These are phyloP conservation scores for Aspergillus wentii DNA, from an alignment of 495 filamentous ascomycete species.

Conservation along the genomic window DNA sequence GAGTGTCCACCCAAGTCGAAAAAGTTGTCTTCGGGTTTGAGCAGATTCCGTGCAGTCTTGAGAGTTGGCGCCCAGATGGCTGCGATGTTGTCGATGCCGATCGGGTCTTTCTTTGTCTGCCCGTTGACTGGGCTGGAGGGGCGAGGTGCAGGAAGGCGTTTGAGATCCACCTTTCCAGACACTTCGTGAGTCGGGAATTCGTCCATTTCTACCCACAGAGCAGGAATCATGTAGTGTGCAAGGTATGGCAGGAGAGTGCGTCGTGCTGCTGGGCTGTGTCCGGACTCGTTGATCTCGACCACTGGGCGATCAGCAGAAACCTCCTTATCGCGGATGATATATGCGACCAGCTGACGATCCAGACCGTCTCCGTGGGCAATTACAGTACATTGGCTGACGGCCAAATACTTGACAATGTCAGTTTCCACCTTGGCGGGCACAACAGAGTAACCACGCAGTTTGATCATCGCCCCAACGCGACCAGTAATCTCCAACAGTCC, in stretches of 20 bases:
- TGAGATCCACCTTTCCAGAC: slow-evolving; percentile 63
- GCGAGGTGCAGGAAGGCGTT: slow-evolving; percentile 52
- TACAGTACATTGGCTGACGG: slow-evolving; percentile 55
- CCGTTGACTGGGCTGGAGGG: slow-evolving; percentile 29
- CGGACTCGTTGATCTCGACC: slow-evolving; percentile 53
- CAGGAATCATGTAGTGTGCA: slow-evolving; percentile 70
- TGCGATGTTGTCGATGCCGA: slow-evolving; percentile 50
- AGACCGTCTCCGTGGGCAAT: slow-evolving; percentile 60
- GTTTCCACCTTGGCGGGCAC: slow-evolving; percentile 76
- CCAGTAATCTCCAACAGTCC: slow-evolving; percentile 79
- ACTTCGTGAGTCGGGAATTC: slow-evolving; percentile 60
- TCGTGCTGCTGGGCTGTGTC: slow-evolving; percentile 53
- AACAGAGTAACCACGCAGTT: slow-evolving; percentile 73
- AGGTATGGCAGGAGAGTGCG: slow-evolving; percentile 49
- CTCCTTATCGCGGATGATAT: slow-evolving; percentile 56
- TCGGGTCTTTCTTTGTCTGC: slow-evolving; percentile 41
- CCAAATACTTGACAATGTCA: slow-evolving; percentile 54
- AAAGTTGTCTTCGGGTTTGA: slow-evolving; percentile 61
- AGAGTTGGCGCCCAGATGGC: slow-evolving; percentile 57
- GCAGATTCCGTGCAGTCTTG: slow-evolving; percentile 43
- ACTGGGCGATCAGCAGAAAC: slow-evolving; percentile 43
- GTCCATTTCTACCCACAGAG: slow-evolving; percentile 58
- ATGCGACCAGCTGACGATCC: slow-evolving; percentile 61
- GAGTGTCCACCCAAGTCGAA: slow-evolving; percentile 70
- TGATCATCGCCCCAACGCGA: slow-evolving; percentile 72